Conservation (phyloP, 208 protist species). For the Naegleria lovaniensis region DNA sequence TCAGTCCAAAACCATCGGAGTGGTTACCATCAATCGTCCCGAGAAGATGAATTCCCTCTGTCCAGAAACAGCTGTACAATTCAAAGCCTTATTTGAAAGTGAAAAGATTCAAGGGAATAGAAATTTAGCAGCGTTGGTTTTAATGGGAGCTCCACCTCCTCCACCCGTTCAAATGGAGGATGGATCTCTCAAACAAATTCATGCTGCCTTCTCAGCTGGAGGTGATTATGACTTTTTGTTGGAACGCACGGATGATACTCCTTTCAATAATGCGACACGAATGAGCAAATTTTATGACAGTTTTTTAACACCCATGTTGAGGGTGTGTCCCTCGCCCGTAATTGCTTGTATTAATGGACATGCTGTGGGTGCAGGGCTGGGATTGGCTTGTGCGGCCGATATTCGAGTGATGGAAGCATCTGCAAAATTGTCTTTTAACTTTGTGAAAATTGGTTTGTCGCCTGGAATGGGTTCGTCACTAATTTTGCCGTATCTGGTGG, state of each 20-base stretch:
- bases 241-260: conserved; percentile 33
- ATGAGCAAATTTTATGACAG: conserved; percentile 5
- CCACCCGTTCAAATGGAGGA: not conserved
- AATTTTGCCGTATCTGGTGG: conserved; percentile 46
- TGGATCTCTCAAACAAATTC: not conserved
- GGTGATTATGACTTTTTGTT: conserved; percentile 58
- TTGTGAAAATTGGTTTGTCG: conserved; percentile 50
- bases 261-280: not conserved
- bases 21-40: not conserved
- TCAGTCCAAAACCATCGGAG: not conserved
- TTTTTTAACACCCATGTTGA: not conserved
- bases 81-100: not conserved
- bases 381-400: conserved; percentile 55
- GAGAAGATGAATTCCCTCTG: not conserved
- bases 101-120: not conserved
- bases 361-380: conserved; percentile 58
- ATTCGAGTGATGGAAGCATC: conserved; percentile 43
- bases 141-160: not conserved
- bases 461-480: conserved; percentile 52
- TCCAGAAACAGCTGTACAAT: not conserved
- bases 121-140: not conserved
- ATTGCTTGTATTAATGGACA: conserved; percentile 47
- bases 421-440: conserved; percentile 54
- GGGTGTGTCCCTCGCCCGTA: not conserved
- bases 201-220: conserved; percentile 50